Conservation (phyloP, 108 stramenopile species). For the Skeletonema potamos region DNA sequence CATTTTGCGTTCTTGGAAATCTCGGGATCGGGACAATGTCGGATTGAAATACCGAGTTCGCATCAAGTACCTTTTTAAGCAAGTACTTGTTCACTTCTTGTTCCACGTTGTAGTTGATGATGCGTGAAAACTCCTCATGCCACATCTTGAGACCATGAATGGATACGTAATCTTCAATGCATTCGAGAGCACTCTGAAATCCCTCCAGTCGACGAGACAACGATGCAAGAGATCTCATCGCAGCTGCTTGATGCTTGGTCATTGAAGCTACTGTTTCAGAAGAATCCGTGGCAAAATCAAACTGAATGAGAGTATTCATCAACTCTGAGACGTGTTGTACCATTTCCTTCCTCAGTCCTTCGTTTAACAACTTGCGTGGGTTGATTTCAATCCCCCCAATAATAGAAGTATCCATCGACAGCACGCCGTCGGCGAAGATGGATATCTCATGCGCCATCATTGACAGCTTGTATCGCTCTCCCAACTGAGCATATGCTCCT, state of each 20-base stretch:
- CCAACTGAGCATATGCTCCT: conserved; percentile 46
- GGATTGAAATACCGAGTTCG: conserved; percentile 50
- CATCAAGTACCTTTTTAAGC: conserved; percentile 53
- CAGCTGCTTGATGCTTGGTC: conserved; percentile 20
- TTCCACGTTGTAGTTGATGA: conserved; percentile 57
- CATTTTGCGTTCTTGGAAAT: conserved; percentile 32
- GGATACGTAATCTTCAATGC: conserved; percentile 63
- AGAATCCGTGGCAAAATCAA: conserved; percentile 45
- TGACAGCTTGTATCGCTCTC: conserved; percentile 52
- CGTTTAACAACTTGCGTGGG: conserved; percentile 57
- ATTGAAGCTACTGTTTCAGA: conserved; percentile 35
- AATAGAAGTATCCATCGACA: conserved; percentile 63
- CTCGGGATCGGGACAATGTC: conserved; percentile 52
- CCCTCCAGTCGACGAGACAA: conserved; percentile 43
- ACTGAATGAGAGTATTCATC: conserved; percentile 45
- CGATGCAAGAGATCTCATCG: conserved; percentile 35
- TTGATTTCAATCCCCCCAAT: conserved; percentile 64
- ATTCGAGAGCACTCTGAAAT: conserved; percentile 50
- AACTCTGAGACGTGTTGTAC: conserved; percentile 48
- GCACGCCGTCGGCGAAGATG: conserved; percentile 67
- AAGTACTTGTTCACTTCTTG: conserved; percentile 65
- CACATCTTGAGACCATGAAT: conserved; percentile 63
- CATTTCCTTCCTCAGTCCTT: conserved; percentile 63
- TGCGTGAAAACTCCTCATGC: conserved; percentile 58
- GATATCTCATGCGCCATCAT: conserved; percentile 62